Evolutionary conservation across 2,329 filamentous ascomycete species (phyloP).

Genomic region (Pyrenochaeta sp.): DNA sequence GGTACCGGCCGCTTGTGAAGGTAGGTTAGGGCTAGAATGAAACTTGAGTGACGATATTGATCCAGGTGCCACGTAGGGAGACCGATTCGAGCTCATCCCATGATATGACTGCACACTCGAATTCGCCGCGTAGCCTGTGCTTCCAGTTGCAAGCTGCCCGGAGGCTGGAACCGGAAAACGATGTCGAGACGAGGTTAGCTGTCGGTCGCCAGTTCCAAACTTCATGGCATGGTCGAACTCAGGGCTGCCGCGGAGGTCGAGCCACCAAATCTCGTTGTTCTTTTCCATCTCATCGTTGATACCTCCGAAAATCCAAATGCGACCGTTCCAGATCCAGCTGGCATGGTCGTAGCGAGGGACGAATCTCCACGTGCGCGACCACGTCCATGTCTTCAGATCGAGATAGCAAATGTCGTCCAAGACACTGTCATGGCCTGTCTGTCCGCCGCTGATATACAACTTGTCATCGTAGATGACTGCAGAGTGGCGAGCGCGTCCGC

Average conservation of each 20-base stretch:
- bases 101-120: slow-evolving; percentile 68
- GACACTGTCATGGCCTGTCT: slow-evolving; percentile 92
- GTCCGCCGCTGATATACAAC: slow-evolving; percentile 93
- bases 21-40: slow-evolving; percentile 83
- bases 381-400: slow-evolving; percentile 96
- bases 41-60: slow-evolving; percentile 92
- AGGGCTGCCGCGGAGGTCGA: slow-evolving; percentile 90
- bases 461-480: slow-evolving; percentile 96
- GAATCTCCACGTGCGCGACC: slow-evolving; percentile 96
- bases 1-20: slow-evolving; percentile 86
- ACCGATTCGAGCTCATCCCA: slow-evolving; percentile 53
- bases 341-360: slow-evolving; percentile 95
- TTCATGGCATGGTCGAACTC: slow-evolving; percentile 78
- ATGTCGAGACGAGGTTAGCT: slow-evolving; percentile 41
- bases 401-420: slow-evolving; percentile 96
- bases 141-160: slow-evolving; percentile 48
- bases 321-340: slow-evolving; percentile 89
- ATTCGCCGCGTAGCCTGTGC: slow-evolving; percentile 74
- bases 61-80: slow-evolving; percentile 71
- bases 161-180: slow-evolving; percentile 39
- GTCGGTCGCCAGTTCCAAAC: slow-evolving; percentile 61
- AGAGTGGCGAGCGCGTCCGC: slow-evolving; percentile 90
- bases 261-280: slow-evolving; percentile 94
- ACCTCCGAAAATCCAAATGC: slow-evolving; percentile 96
- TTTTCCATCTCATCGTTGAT: slow-evolving; percentile 97